Evolutionary conservation across 179 eudicot genomes (phyloP), one percentile per base, ranked within the genome.

Genomic region (Beta corolliflora): DNA sequence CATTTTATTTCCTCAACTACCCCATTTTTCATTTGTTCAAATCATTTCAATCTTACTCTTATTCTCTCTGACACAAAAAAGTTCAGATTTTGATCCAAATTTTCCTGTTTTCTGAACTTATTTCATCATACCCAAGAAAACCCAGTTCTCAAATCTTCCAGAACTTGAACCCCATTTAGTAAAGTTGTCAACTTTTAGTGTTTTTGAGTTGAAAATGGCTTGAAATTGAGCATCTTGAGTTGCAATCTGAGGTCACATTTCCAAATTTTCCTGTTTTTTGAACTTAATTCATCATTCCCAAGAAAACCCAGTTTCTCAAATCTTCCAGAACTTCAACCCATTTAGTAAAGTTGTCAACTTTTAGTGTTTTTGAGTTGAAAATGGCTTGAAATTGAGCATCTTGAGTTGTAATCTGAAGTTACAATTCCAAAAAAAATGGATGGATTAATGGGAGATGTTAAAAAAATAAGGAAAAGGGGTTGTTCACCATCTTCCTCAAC

Each of bases 401-500:
- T 52, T 45, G 0, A 45, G 5, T 19, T 25, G 41, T 1, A 12
- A 12, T 19, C 44, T 70, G 63, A 36, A 45, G 45, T 23, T 23
- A 7, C 6, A 7, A 19, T 8, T 23, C 18, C 0, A 36, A 36
- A 36, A 36, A 18, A 81, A 77, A 81, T 86, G 83, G 88, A 88
- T 52, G 81, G 75, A 41, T 25, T 79, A 31, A 81, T 84, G 71
- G 79, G 63, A 45, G 88, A 86, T 45, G 77, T 56, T 50, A 80
- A 72, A 7, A 96, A 96, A 89, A 96, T 91, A 85, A 90, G 98
- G 74, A 95, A 93, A 85, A 88, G 95, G 80, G 93, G 97, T 14
- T 90, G 97, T 79, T 94, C 99, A 5, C 91, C 99, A 50, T 89
- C 99, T 0, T 93, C 99, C 5, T 94, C 99, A 7, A 76, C 96